Conservation (phyloP, 768 basidiomycete species). For the Lactifluus hygrophoroides region DNA sequence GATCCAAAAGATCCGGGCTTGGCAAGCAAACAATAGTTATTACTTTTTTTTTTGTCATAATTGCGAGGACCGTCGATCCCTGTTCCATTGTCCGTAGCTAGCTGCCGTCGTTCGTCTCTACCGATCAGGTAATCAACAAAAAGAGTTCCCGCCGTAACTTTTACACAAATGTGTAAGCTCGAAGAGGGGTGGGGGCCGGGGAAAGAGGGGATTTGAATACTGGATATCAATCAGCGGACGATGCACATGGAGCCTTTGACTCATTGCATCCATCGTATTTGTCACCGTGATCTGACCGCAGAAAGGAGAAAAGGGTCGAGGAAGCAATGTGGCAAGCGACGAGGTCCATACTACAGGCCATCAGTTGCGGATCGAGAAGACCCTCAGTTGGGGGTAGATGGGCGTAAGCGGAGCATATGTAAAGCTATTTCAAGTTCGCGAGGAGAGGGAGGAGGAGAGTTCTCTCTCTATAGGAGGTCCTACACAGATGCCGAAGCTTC, state of each 20-base stretch:
- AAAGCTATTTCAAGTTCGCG: background rate
- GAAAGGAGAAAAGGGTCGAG: background rate
- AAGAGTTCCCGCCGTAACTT: background rate
- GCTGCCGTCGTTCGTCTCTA: background rate
- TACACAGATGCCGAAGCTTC: constrained; percentile 8
- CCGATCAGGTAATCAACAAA: background rate
- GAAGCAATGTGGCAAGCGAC: background rate
- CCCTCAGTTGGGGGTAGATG: background rate
- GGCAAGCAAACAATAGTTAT: background rate
- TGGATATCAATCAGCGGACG: background rate
- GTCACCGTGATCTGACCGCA: background rate
- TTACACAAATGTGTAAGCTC: background rate
- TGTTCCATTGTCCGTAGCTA: too few species aligned
- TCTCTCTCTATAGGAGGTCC: background rate
- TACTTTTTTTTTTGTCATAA: too few species aligned
- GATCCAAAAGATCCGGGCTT: background rate
- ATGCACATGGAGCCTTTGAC: background rate
- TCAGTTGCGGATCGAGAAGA: constrained; percentile 4
- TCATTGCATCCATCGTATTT: background rate
- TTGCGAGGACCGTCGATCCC: constrained; percentile 1
- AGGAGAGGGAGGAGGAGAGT: too few species aligned
- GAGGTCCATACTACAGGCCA: background rate
- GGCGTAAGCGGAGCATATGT: background rate
- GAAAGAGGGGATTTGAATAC: background rate
- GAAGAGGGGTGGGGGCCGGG: background rate